A percentile compares a stretch with the other conserved stretches of the same genome.
Evolutionary conservation across 1,284 basidiomycete genomes (phyloP).

Genomic region (Puccinia hordei): DNA sequence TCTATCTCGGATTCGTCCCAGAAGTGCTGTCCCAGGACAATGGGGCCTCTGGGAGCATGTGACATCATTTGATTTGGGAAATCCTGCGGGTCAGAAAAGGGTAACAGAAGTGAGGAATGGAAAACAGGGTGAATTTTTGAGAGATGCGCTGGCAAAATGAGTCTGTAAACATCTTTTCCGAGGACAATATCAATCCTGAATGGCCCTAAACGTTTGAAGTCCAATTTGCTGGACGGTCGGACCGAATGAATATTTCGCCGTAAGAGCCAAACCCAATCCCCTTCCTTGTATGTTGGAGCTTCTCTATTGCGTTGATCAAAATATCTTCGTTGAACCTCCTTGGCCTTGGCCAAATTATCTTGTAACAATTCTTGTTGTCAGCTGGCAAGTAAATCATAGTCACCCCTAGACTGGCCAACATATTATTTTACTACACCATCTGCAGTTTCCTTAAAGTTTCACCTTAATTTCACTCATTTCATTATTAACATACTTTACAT

Average conservation of each 20-base stretch:
- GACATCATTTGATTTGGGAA: background rate
- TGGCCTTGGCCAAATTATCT: background rate
- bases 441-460: too few relatives aligned
- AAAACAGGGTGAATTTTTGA: background rate
- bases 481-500: too few relatives aligned
- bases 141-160: background rate
- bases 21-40: background rate
- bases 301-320: background rate
- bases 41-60: background rate
- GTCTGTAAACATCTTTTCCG: background rate
- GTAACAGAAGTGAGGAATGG: background rate
- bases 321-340: constrained; percentile 7
- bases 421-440: too few relatives aligned
- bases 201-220: constrained; percentile 4
- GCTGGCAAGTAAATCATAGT: too few relatives aligned
- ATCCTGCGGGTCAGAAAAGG: too few relatives aligned
- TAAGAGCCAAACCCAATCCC: constrained; percentile 27
- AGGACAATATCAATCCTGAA: background rate
- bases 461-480: too few relatives aligned
- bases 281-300: background rate
- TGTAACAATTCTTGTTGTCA: too few relatives aligned
- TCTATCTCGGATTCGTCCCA: background rate
- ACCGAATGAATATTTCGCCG: background rate
- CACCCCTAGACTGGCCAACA: too few relatives aligned
- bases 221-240: constrained; percentile 8